These are phyloP conservation scores for Alternaria triticina DNA, from an alignment of 2,329 filamentous ascomycete species.

Conservation along the genomic window DNA sequence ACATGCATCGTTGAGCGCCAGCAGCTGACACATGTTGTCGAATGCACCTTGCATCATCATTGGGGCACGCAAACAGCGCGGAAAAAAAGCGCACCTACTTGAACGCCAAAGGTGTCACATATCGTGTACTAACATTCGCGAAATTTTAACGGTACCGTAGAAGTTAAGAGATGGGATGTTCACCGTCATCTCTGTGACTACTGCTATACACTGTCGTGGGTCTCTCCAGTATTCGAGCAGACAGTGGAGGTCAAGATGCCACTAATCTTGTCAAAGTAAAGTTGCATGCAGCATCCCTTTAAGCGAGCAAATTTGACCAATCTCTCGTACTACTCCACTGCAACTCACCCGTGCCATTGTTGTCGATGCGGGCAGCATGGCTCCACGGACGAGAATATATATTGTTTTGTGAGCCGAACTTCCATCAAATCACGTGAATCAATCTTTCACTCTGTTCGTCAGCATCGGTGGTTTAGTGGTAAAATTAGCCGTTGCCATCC, in stretches of 20 bases:
- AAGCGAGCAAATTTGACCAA: constrained; percentile 7
- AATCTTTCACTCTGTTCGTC: neutral
- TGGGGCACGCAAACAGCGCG: neutral
- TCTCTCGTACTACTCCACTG: neutral
- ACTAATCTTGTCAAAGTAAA: neutral
- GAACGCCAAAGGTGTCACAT: neutral
- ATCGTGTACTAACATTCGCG: neutral
- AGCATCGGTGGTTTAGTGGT: constrained; percentile 22
- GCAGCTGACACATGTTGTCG: neutral
- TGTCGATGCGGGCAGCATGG: neutral
- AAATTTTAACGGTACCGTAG: neutral
- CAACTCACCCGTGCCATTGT: neutral
- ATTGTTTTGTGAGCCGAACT: neutral
- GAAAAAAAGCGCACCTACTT: neutral
- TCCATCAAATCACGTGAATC: constrained; percentile 2
- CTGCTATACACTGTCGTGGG: neutral
- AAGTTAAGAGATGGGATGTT: neutral
- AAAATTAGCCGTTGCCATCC: constrained; percentile 22
- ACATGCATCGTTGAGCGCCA: neutral
- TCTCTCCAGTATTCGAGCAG: neutral
- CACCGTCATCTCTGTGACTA: neutral
- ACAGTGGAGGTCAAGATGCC: neutral
- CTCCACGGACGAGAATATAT: neutral
- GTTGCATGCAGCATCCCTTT: neutral
- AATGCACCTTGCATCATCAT: neutral